Conservation (phyloP, 768 basidiomycete species). For the Daedaleopsis sinensis region DNA sequence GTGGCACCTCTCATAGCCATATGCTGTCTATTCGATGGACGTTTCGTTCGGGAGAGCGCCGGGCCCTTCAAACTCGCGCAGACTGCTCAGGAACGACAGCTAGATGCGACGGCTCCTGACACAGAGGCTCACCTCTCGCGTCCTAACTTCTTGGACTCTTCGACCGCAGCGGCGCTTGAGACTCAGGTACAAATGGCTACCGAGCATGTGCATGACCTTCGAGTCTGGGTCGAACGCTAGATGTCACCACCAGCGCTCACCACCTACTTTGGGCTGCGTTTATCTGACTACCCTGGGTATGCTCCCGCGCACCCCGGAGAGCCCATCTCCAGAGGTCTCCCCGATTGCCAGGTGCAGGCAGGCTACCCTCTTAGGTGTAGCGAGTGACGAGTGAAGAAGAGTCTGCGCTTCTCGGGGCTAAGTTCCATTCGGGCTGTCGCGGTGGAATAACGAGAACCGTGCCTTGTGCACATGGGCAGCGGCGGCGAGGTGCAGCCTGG, state of each 20-base stretch:
- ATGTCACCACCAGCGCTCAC: neutral
- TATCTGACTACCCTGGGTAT: neutral
- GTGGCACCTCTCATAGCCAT: too few species aligned
- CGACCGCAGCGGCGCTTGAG: too few species aligned
- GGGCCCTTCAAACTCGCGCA: too few species aligned
- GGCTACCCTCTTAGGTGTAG: too few species aligned
- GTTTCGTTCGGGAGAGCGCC: too few species aligned
- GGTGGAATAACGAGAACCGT: neutral
- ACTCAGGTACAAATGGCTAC: too few species aligned
- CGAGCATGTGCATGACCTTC: too few species aligned
- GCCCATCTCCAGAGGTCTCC: neutral
- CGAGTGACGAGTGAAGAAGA: too few species aligned
- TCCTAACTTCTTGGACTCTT: neutral
- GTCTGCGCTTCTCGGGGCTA: neutral
- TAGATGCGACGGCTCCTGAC: neutral
- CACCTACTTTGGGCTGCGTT: neutral
- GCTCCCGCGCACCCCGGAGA: neutral
- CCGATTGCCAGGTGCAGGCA: neutral
- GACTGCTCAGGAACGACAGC: too few species aligned
- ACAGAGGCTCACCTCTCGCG: neutral
- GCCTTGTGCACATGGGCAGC: neutral
- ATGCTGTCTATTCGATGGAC: too few species aligned
- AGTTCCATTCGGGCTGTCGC: neutral
- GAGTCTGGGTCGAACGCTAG: too few species aligned
- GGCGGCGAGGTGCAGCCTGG: too few species aligned